Conservation (phyloP, 345 rosid species). For the Anacardium occidentale region DNA sequence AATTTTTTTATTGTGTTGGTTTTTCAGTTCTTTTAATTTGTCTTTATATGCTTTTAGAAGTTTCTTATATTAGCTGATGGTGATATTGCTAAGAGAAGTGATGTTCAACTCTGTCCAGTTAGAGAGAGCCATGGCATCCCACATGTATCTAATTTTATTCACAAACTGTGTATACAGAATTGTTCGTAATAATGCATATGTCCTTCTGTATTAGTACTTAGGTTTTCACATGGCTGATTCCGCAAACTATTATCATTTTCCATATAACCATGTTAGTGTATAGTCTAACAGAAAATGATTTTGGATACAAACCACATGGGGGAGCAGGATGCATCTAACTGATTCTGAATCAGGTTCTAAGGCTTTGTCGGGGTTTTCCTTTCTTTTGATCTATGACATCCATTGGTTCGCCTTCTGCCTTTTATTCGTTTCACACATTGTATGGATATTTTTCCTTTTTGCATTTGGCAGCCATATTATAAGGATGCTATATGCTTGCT, state of each 20-base stretch:
- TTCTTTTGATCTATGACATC: background rate
- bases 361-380: conserved; percentile 1
- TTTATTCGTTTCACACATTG: background rate
- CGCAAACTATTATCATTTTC: background rate
- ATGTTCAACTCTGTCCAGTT: background rate
- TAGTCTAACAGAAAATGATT: background rate
- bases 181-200: background rate
- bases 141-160: background rate
- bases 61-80: background rate
- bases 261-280: background rate
- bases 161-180: background rate
- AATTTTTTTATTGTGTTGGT: background rate
- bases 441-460: background rate
- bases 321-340: conserved; percentile 1
- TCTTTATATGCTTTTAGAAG: background rate
- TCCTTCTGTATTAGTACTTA: background rate
- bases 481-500: no score
- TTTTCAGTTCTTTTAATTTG: background rate
- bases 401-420: background rate
- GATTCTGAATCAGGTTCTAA: background rate
- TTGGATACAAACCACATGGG: background rate
- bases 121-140: background rate
- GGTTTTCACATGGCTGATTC: background rate
- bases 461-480: background rate
- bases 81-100: background rate